Evolutionary conservation across 495 filamentous ascomycete species (phyloP), one percentile per base, ranked within the genome.

Genomic region (Aspergillus kassunensis): DNA sequence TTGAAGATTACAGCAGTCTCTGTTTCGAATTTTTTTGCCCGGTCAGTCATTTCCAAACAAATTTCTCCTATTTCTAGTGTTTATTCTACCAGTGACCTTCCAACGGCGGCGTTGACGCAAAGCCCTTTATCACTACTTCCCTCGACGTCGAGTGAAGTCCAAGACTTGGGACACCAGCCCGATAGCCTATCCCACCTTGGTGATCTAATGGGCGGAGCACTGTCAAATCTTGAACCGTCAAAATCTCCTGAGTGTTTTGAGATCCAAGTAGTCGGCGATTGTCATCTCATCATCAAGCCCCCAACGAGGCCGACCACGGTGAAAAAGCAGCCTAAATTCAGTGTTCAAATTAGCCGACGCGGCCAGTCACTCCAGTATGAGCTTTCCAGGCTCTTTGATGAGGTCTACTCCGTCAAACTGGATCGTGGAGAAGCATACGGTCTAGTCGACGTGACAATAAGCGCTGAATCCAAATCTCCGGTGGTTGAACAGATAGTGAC

Each of bases 241-340:
- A 51, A 27, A 11, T 52, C 37, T 1, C 37, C 67, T 1, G 69
- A 79, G 34, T 54, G 65, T 5, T 85, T 84, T 62, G 79, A 82
- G 54, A 68, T 85, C n/a, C 79, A 83, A 51, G 72, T 80, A 21
- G 70, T 85, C 55, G 83, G 81, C 8, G 78, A 85, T 53, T 76
- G 72, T 50, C 77, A 87, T 57, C 74, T 87, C 49, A 59, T 84
- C 23, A 73, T 87, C 49, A 79, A 77, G 40, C 77, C 81, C 10
- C 80, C 82, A 11, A 70, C 68, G 41, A 72, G 71, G 39, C 69
- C 80, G 53, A 57, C 64, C 13, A 59, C 66, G 31, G 63, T 69
- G 41, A 78, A 67, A 49, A 84, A 77, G 57, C 67, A 69, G 15
- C 74, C 76, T 12, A 69, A 59, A 12, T 78, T 86, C 49, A 68